Base-by-base conservation (phyloP, 345 rosid genomes). In the Melastoma malabathricum region DNA sequence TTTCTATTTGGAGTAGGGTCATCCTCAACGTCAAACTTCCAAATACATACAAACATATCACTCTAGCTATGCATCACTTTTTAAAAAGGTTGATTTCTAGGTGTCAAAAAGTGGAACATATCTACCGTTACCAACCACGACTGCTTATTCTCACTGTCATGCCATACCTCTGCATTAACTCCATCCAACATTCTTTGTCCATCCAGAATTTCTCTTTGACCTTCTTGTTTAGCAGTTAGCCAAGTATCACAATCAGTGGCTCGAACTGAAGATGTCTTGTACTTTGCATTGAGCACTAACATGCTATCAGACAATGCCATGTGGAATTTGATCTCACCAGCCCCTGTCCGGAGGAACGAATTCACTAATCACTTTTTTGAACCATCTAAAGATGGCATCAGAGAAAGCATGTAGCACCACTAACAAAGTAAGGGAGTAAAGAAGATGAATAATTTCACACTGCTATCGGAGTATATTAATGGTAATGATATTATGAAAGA, bases 151-250 rank as follows among this genome's bases (percentile, higher is more conserved):
- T 51, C 7, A 13, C 12, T 51, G 44, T 29, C 31, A 13, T 20
- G 50, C 45, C 59, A 39, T 78, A 83, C 94, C 86, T 77, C 72
- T 47, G 49, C 58, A 55, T 69, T 16, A 43, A 90, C 66, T 62
- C 71, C 63, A 59, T 67, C 60, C 29, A 83, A 60, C 57, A 90
- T 73, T 60, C 72, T 81, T 16, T 70, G 68, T 38, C 94, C 96
- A 63, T 72, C 70, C 50, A 80, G 92, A 70, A 78, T 63, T 67
- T 73, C 84, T 41, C 29, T 67, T 27, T 66, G 67, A 52, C 84
- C 94, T 58, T 72, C 79, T 68, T 74, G 77, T 74, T 59, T 80
- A 18, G 92, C 96, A 13, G 92, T 83, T 51, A 86, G 73, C 81
- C 78, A 63, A 13, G 96, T 78, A 46, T 19, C 27, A 31, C 9